phyloP scores from a whole-genome alignment of 2,329 filamentous ascomycete genomes.

The Nakataea oryzae region DNA sequence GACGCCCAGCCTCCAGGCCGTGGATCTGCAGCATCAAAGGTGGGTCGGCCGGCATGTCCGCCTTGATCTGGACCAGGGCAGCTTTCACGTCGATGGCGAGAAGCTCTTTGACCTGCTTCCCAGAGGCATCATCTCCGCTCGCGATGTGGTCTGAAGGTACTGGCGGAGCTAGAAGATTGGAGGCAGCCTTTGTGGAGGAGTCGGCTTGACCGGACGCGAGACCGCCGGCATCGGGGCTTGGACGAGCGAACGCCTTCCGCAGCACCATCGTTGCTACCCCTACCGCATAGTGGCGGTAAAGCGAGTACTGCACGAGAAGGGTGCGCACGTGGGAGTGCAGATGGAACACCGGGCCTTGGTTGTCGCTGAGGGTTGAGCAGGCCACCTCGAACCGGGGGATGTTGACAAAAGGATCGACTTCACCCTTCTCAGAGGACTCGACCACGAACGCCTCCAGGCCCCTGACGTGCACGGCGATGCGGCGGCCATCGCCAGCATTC shows the following conservation, averaged over 20 bases:
- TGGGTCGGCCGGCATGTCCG: slow-evolving; percentile 81
- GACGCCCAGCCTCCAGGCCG: slow-evolving; percentile 68
- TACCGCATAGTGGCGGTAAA: slow-evolving; percentile 86
- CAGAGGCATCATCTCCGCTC: not conserved
- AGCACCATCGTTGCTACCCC: slow-evolving; percentile 73
- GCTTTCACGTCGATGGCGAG: slow-evolving; percentile 75
- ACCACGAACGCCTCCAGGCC: slow-evolving; percentile 86
- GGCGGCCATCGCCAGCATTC: slow-evolving; percentile 62
- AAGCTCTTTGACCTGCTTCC: slow-evolving; percentile 44
- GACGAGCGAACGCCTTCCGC: slow-evolving; percentile 54
- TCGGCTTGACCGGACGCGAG: slow-evolving; percentile 19
- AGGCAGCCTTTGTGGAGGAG: slow-evolving; percentile 2
- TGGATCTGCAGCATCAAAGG: slow-evolving; percentile 84
- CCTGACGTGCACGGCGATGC: slow-evolving; percentile 68
- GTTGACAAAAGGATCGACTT: slow-evolving; percentile 75
- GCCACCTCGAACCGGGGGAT: slow-evolving; percentile 82
- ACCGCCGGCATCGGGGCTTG: slow-evolving; percentile 22
- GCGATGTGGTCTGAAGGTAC: not conserved
- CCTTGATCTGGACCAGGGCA: slow-evolving; percentile 77
- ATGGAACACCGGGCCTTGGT: slow-evolving; percentile 79
- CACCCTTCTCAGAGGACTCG: slow-evolving; percentile 74
- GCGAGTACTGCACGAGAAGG: slow-evolving; percentile 76
- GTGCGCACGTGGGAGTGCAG: slow-evolving; percentile 73
- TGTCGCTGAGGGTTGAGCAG: slow-evolving; percentile 75
- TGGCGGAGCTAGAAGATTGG: slow-evolving; percentile 16